These are phyloP conservation scores for Coleophoma eucalyptorum DNA, from an alignment of 2,329 filamentous ascomycete species.

Conservation along the genomic window DNA sequence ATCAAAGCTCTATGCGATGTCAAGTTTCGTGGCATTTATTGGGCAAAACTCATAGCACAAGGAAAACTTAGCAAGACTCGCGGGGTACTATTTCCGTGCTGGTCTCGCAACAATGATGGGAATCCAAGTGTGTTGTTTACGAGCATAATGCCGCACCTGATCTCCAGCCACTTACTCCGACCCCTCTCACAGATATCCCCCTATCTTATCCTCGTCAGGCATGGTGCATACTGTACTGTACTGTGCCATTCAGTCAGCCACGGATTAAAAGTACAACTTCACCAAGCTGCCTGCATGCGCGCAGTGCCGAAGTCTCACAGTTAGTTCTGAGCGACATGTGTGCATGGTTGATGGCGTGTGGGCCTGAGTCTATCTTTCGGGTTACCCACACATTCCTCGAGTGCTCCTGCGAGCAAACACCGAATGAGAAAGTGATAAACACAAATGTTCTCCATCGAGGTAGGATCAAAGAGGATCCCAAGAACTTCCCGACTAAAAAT, in stretches of 20 bases:
- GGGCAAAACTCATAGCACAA: no score
- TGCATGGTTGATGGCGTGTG: not conserved
- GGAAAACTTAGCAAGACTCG: no score
- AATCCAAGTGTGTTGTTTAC: no score
- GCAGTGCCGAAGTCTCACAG: not conserved
- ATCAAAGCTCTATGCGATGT: not conserved
- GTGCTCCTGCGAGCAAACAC: not conserved
- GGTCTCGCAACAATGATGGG: no score
- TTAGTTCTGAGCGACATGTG: not conserved
- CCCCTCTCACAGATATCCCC: not conserved
- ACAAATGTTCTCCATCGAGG: not conserved
- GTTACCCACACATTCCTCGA: no score
- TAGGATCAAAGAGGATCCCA: not conserved
- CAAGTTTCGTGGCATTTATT: not conserved
- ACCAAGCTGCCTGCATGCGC: no score
- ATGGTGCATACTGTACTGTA: not conserved
- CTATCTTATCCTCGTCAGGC: not conserved
- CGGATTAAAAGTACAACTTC: not conserved
- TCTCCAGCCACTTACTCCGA: not conserved
- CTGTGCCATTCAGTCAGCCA: not conserved
- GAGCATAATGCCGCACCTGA: no score
- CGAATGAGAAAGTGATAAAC: no score
- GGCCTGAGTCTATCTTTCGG: no score
- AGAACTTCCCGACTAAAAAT: not conserved
- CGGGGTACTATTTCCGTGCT: not conserved